phyloP scores from a whole-genome alignment of 495 filamentous ascomycete species.

The Aspergillus hancockii region DNA sequence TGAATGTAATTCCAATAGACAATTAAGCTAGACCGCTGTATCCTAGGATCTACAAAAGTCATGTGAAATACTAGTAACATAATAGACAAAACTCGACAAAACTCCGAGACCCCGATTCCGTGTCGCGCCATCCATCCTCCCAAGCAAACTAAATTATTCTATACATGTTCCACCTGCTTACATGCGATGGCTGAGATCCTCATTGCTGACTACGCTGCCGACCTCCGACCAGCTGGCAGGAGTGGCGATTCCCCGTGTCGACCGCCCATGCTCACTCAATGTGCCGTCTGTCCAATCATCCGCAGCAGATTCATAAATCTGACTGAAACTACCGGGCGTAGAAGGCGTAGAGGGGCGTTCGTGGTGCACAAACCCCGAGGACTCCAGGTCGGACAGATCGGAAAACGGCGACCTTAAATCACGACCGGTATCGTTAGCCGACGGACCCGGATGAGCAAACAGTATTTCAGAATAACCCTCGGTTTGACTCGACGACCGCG shows the following conservation, averaged over 20 bases:
- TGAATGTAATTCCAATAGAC: not conserved
- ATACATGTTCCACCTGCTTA: conserved; percentile 12
- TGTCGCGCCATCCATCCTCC: not conserved
- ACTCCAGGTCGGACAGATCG: conserved; percentile 26
- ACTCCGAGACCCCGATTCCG: not conserved
- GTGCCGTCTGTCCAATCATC: conserved; percentile 54
- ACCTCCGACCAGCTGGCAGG: conserved; percentile 79
- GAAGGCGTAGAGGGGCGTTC: conserved; percentile 40
- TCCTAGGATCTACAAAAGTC: not conserved
- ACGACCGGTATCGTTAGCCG: conserved; percentile 33
- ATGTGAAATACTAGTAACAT: not conserved
- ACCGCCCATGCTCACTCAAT: conserved; percentile 62
- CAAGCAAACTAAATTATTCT: conserved; percentile 1
- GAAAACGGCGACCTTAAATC: conserved; percentile 28
- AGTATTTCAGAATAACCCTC: conserved; percentile 29
- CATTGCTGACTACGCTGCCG: conserved; percentile 67
- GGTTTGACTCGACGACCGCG: conserved; percentile 33
- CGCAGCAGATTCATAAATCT: conserved; percentile 28
- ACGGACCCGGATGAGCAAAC: conserved; percentile 38
- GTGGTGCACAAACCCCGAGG: conserved; percentile 16
- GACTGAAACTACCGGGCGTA: conserved; percentile 37
- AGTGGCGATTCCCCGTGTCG: conserved; percentile 56
- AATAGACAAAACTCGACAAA: not conserved
- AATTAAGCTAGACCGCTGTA: not conserved
- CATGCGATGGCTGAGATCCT: conserved; percentile 39